These are phyloP conservation scores for Voacanga thouarsii DNA, from an alignment of 257 asterid species.

Conservation along the genomic window DNA sequence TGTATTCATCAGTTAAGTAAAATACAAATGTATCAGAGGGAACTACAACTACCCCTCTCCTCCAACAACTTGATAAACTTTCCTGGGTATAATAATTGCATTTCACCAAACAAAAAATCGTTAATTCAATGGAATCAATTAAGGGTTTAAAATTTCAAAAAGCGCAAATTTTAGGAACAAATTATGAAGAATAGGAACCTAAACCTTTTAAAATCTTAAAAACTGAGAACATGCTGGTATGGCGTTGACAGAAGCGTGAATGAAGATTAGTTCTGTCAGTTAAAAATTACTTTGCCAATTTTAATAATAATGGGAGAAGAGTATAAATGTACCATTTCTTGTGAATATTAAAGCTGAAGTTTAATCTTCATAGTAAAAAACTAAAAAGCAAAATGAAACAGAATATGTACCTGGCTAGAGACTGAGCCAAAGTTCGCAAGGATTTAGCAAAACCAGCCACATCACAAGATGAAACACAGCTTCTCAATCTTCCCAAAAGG, in stretches of 20 bases:
- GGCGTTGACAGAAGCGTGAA: not conserved
- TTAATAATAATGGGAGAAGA: not conserved
- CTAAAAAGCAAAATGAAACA: not conserved
- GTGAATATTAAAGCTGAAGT: not conserved
- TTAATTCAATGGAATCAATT: not conserved
- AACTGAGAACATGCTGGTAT: not conserved
- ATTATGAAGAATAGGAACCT: not conserved
- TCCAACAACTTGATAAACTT: not conserved
- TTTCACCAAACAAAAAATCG: not conserved
- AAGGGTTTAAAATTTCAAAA: not conserved
- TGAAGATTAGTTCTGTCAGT: not conserved
- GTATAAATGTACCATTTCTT: not conserved
- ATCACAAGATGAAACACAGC: slow-evolving; percentile 63
- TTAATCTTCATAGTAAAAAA: not conserved
- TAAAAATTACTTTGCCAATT: not conserved
- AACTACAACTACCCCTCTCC: not conserved
- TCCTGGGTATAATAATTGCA: not conserved
- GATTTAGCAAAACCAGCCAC: slow-evolving; percentile 61
- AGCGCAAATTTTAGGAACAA: not conserved
- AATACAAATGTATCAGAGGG: not conserved
- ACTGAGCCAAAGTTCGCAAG: slow-evolving; percentile 61
- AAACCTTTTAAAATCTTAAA: not conserved
- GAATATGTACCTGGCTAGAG: slow-evolving; percentile 59
- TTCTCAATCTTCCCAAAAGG: slow-evolving; percentile 81
- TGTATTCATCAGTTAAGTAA: not conserved